Conservation (phyloP, 257 asterid species). For the Hygrophila difformis region DNA sequence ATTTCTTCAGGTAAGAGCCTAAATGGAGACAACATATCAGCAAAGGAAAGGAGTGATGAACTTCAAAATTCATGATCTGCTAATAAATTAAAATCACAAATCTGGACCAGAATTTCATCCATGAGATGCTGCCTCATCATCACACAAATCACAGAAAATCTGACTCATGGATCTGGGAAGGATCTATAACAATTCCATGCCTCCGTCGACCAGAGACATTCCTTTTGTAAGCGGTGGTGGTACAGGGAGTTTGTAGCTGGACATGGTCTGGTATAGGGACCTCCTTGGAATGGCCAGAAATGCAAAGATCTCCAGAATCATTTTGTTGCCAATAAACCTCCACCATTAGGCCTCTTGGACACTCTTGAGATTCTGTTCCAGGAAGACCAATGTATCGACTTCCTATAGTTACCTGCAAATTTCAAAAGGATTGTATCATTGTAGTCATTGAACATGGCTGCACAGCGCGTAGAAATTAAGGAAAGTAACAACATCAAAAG, state of each 20-base stretch:
- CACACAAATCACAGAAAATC: neutral
- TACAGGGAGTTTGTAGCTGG: slow-evolving; percentile 26
- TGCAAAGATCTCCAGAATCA: slow-evolving; percentile 77
- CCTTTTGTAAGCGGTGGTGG: slow-evolving; percentile 17
- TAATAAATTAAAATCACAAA: no score
- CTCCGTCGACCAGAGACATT: neutral
- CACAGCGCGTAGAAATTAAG: no score
- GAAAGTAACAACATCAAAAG: no score
- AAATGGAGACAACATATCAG: no score
- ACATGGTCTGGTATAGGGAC: slow-evolving; percentile 60
- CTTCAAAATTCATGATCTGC: no score
- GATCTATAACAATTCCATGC: neutral
- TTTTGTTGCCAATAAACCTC: slow-evolving; percentile 89
- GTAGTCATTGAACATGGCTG: no score
- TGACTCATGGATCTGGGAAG: neutral
- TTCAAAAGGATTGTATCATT: neutral
- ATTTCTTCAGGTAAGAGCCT: no score
- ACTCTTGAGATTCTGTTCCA: slow-evolving; percentile 49
- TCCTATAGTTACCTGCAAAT: slow-evolving; percentile 62
- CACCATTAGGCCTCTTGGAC: slow-evolving; percentile 61
- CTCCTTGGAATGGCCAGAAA: slow-evolving; percentile 59
- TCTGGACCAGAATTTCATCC: no score
- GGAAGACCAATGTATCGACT: slow-evolving; percentile 71
- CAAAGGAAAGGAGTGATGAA: no score
- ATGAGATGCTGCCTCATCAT: no score